phyloP scores from a whole-genome alignment of 768 basidiomycete species.

The Obba rivulosa region DNA sequence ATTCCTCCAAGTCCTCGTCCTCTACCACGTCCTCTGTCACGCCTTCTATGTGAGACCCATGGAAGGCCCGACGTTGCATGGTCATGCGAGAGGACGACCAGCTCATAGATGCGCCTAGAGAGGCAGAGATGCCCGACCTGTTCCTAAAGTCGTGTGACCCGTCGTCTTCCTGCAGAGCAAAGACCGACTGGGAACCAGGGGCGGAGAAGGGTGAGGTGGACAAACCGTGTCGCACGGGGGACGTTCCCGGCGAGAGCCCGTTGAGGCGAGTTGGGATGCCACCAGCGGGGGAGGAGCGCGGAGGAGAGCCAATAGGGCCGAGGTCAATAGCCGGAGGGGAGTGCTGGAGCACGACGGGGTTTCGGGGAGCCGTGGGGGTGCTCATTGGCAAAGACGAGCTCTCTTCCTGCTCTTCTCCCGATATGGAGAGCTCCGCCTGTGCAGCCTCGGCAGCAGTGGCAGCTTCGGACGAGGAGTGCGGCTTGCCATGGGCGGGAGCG shows the following conservation, averaged over 20 bases:
- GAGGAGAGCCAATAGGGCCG: slow-evolving; percentile 82
- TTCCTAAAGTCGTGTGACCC: slow-evolving; percentile 30
- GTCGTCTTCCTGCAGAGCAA: slow-evolving; percentile 33
- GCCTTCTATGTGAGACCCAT: slow-evolving; percentile 2
- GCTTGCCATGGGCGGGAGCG: slow-evolving; percentile 35
- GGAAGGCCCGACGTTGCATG: slow-evolving; percentile 1
- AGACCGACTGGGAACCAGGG: slow-evolving; percentile 58
- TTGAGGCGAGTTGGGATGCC: slow-evolving; percentile 34
- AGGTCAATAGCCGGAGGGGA: slow-evolving; percentile 47
- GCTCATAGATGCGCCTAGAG: slow-evolving; percentile 54
- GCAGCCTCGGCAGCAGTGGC: slow-evolving; percentile 13
- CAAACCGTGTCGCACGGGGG: slow-evolving; percentile 41
- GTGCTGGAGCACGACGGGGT: slow-evolving; percentile 34
- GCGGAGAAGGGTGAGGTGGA: slow-evolving; percentile 74
- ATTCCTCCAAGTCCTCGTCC: slow-evolving; percentile 82
- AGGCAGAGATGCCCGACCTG: slow-evolving; percentile 53
- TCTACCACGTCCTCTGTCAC: slow-evolving; percentile 41
- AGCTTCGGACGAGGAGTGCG: slow-evolving; percentile 7
- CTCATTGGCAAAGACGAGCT: slow-evolving; percentile 48
- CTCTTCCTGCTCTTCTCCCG: slow-evolving; percentile 1
- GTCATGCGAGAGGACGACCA: slow-evolving; percentile 25
- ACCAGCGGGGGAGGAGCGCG: slow-evolving; percentile 37
- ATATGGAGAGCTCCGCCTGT: slow-evolving; percentile 4
- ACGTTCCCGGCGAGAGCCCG: slow-evolving; percentile 54
- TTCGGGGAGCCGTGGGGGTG: slow-evolving; percentile 43